Evolutionary conservation across 2,329 filamentous ascomycete genomes (phyloP).

Genomic region (Cladophialophora immunda): DNA sequence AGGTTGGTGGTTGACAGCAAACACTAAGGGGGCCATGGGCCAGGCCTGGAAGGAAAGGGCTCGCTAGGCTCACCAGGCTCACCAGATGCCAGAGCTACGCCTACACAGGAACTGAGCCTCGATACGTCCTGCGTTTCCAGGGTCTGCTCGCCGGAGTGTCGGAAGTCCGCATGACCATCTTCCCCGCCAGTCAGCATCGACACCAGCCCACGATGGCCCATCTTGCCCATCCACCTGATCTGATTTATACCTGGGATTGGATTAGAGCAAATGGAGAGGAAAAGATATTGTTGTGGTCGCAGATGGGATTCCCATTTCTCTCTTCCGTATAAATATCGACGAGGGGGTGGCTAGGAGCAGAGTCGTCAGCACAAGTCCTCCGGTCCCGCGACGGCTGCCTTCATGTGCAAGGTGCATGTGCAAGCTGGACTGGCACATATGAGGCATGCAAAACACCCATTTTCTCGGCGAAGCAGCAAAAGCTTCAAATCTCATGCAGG

Average conservation of each 20-base stretch:
- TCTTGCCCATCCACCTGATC: background rate
- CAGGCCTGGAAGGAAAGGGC: background rate
- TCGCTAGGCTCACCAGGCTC: background rate
- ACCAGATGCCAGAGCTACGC: background rate
- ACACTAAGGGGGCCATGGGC: background rate
- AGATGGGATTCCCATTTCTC: background rate
- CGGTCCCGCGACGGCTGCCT: background rate
- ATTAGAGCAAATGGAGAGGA: background rate
- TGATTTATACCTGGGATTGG: background rate
- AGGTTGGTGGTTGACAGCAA: background rate
- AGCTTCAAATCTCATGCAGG: conserved; percentile 6
- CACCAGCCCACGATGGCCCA: too few species aligned
- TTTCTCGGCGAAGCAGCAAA: background rate
- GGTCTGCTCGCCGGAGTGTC: conserved; percentile 2
- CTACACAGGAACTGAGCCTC: conserved; percentile 4
- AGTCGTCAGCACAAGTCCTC: background rate
- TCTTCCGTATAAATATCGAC: background rate
- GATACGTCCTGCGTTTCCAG: conserved; percentile 4
- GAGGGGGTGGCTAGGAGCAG: background rate
- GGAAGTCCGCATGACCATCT: conserved; percentile 24
- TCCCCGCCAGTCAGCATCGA: conserved; percentile 15
- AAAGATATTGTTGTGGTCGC: background rate
- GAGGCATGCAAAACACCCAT: too few species aligned
- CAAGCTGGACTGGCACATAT: too few species aligned
- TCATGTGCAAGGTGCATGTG: background rate